Conservation (phyloP, 257 asterid genomes). For the Avicennia marina region DNA sequence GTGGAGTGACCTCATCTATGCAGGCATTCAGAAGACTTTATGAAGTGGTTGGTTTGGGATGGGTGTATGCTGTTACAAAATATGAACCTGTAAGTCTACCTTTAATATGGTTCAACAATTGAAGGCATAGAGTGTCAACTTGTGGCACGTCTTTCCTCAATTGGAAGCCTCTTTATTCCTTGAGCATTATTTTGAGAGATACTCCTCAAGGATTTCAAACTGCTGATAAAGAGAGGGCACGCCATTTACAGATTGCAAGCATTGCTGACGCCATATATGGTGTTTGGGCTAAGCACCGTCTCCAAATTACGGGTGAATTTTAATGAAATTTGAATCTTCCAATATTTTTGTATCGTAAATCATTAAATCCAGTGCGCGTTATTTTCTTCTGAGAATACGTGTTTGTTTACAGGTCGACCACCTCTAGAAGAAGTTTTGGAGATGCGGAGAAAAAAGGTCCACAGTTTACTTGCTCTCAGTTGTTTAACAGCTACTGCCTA, state of each 20-base stretch:
- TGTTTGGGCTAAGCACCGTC: constrained; percentile 89
- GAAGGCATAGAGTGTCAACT: not conserved
- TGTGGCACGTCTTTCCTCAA: not conserved
- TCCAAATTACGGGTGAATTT: constrained; percentile 66
- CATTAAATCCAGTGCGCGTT: no score
- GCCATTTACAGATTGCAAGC: constrained; percentile 56
- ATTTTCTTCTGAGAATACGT: no score
- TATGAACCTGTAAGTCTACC: constrained; percentile 72
- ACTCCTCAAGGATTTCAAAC: not conserved
- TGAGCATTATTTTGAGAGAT: no score
- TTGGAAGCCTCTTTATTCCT: not conserved
- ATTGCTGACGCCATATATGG: constrained; percentile 69
- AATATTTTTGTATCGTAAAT: no score
- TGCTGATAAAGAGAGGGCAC: not conserved
- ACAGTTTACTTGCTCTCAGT: constrained; percentile 9
- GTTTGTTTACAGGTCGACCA: constrained; percentile 59
- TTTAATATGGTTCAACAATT: not conserved
- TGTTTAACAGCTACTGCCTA: no score
- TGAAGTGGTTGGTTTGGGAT: constrained; percentile 83
- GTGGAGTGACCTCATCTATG: not conserved
- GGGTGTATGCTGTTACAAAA: constrained; percentile 88
- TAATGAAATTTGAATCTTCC: not conserved
- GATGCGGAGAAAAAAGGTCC: constrained; percentile 71
- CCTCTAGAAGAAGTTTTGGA: constrained; percentile 76
- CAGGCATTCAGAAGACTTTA: constrained; percentile 83